These are phyloP conservation scores for Erythrophleum fordii DNA, from an alignment of 306 rosid genomes.

Conservation along the genomic window DNA sequence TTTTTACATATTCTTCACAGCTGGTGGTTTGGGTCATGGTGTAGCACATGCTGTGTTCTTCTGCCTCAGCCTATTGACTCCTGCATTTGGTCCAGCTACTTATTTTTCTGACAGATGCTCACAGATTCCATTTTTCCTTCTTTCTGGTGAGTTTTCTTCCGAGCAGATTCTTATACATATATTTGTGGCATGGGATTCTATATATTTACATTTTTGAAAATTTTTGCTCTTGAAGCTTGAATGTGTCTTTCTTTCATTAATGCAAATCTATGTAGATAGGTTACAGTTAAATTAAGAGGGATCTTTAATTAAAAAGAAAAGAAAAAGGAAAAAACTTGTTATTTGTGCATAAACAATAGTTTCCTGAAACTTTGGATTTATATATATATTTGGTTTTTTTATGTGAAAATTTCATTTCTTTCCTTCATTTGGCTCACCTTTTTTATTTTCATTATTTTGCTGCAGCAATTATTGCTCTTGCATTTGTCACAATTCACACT, in stretches of 20 bases:
- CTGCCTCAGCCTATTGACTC: constrained; percentile 93
- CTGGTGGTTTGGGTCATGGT: constrained; percentile 98
- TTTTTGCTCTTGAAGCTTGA: constrained; percentile 11
- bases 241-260: constrained; percentile 20
- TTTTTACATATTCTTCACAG: constrained; percentile 54
- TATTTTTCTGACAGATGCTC: constrained; percentile 79
- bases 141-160: constrained; percentile 70
- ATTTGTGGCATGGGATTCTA: constrained; percentile 12
- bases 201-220: constrained; percentile 23
- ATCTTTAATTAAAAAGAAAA: constrained; percentile 1
- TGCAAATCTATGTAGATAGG: constrained; percentile 1
- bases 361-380: constrained; percentile 27
- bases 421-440: constrained; percentile 17
- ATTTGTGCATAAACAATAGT: constrained; percentile 22
- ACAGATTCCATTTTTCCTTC: constrained; percentile 83
- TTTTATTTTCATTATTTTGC: constrained; percentile 30
- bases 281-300: constrained; percentile 15
- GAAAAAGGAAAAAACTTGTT: background rate
- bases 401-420: constrained; percentile 24
- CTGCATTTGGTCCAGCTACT: constrained; percentile 95
- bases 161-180: constrained; percentile 24
- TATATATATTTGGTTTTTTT: background rate
- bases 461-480: constrained; percentile 88
- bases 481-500: constrained; percentile 92
- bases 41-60: constrained; percentile 97